Percentiles rank a stretch among this genome's conserved stretches.
Evolutionary conservation across 2,329 filamentous ascomycete genomes (phyloP).

Genomic region (Arachnomyces sp.): DNA sequence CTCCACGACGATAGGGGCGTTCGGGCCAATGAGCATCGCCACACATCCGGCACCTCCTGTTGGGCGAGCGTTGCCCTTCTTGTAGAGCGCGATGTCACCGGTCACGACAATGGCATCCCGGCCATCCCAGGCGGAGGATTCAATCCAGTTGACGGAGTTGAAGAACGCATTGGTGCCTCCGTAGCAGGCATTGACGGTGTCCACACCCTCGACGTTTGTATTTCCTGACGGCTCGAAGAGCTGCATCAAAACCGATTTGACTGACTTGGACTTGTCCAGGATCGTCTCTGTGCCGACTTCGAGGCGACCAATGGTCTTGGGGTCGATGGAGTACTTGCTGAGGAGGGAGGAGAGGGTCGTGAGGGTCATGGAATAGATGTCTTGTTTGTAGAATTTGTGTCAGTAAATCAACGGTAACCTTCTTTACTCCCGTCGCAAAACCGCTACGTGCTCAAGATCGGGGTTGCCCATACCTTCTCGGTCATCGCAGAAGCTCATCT

Average conservation of each 20-base stretch:
- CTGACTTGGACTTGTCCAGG: conserved; percentile 76
- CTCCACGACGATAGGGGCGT: conserved; percentile 65
- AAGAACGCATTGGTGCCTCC: conserved; percentile 73
- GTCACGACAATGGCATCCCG: conserved; percentile 68
- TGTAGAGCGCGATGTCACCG: conserved; percentile 72
- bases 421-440: neutral
- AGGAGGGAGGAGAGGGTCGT: conserved; percentile 71
- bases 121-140: conserved; percentile 80
- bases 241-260: conserved; percentile 77
- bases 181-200: conserved; percentile 75
- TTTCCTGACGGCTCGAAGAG: conserved; percentile 62
- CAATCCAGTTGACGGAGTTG: conserved; percentile 72
- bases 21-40: conserved; percentile 65
- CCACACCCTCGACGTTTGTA: conserved; percentile 70
- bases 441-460: neutral
- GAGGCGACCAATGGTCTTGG: conserved; percentile 64
- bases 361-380: conserved; percentile 80
- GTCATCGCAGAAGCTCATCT: conserved; percentile 89
- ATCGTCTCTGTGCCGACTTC: conserved; percentile 76
- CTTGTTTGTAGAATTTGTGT: conserved; percentile 37
- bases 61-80: conserved; percentile 68
- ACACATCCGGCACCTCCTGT: conserved; percentile 70
- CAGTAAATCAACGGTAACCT: conserved; percentile 8
- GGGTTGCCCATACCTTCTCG: conserved; percentile 59
- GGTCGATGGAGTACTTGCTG: conserved; percentile 75